These are phyloP conservation scores for Penicillium sp. DNA, from an alignment of 2,329 filamentous ascomycete genomes.

Conservation along the genomic window DNA sequence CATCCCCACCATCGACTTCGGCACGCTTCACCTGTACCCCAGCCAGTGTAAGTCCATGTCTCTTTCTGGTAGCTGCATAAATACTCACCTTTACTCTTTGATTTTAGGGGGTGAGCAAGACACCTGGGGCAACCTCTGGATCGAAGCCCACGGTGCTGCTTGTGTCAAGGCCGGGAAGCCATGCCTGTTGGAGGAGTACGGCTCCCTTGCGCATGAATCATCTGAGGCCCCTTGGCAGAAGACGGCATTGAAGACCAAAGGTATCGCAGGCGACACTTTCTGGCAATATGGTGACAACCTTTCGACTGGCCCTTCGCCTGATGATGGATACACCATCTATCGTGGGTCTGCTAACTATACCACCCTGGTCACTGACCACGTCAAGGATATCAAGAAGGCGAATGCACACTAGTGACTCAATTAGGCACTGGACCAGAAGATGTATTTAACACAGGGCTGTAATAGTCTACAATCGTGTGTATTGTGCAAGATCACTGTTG, in stretches of 20 bases:
- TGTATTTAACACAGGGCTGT: background rate
- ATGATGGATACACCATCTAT: slow-evolving; percentile 6
- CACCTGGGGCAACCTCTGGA: slow-evolving; percentile 51
- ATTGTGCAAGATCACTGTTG: background rate
- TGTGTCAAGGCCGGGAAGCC: slow-evolving; percentile 43
- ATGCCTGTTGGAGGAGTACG: slow-evolving; percentile 47
- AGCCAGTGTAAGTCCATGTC: slow-evolving; percentile 40
- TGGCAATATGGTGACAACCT: slow-evolving; percentile 7
- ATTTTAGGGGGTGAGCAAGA: background rate
- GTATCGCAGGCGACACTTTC: slow-evolving; percentile 30
- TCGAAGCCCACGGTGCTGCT: slow-evolving; percentile 48
- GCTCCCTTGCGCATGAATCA: slow-evolving; percentile 31
- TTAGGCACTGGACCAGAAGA: too few relatives aligned
- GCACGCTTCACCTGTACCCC: slow-evolving; percentile 57
- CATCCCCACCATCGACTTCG: slow-evolving; percentile 59
- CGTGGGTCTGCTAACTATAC: background rate
- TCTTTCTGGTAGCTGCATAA: background rate
- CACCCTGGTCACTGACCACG: slow-evolving; percentile 4
- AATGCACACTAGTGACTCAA: background rate
- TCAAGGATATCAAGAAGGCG: background rate
- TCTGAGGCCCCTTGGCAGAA: slow-evolving; percentile 39
- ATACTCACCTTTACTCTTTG: background rate
- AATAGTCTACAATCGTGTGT: background rate
- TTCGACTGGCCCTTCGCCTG: background rate
- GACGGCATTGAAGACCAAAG: slow-evolving; percentile 36